A percentile compares a stretch with the other conserved stretches of the same genome.
Evolutionary conservation across 2,329 filamentous ascomycete species (phyloP).

Genomic region (Penicillium sp.): DNA sequence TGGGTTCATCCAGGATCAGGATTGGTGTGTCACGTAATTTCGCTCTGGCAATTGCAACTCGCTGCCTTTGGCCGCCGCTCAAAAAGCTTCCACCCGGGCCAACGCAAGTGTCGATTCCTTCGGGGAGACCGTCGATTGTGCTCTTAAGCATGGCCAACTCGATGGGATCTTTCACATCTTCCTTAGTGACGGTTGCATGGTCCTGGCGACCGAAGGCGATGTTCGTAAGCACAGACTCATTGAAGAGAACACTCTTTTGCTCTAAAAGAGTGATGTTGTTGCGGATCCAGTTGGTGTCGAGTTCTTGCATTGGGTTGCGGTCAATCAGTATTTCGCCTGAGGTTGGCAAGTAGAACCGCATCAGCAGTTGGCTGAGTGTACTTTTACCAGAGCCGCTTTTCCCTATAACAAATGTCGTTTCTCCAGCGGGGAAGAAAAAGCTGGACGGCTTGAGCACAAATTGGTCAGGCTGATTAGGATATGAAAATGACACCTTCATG

Average conservation of each 20-base stretch:
- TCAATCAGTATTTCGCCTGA: constrained; percentile 70
- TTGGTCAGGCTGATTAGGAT: constrained; percentile 67
- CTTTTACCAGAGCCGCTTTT: constrained; percentile 90
- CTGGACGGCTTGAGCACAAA: constrained; percentile 61
- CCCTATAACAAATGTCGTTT: constrained; percentile 79
- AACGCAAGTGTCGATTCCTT: constrained; percentile 70
- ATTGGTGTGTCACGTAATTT: constrained; percentile 74
- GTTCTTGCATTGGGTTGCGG: constrained; percentile 56
- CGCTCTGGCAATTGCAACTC: constrained; percentile 77
- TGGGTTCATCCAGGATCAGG: constrained; percentile 84
- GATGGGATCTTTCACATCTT: constrained; percentile 62
- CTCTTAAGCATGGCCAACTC: constrained; percentile 67
- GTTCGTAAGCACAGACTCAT: constrained; percentile 75
- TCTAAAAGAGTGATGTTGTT: constrained; percentile 78
- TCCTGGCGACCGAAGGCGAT: constrained; percentile 67
- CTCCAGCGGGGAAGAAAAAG: constrained; percentile 69
- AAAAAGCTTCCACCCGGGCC: constrained; percentile 68
- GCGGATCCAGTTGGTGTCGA: constrained; percentile 72
- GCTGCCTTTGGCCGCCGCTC: constrained; percentile 82
- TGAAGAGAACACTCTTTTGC: constrained; percentile 77
- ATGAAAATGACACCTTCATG: constrained; percentile 74
- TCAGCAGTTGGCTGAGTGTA: constrained; percentile 76
- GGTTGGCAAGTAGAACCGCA: constrained; percentile 70
- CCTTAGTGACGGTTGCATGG: constrained; percentile 49
- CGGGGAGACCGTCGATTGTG: constrained; percentile 65